Conservation (phyloP, 106 monocot genomes). For the Platanthera guangdongensis region DNA sequence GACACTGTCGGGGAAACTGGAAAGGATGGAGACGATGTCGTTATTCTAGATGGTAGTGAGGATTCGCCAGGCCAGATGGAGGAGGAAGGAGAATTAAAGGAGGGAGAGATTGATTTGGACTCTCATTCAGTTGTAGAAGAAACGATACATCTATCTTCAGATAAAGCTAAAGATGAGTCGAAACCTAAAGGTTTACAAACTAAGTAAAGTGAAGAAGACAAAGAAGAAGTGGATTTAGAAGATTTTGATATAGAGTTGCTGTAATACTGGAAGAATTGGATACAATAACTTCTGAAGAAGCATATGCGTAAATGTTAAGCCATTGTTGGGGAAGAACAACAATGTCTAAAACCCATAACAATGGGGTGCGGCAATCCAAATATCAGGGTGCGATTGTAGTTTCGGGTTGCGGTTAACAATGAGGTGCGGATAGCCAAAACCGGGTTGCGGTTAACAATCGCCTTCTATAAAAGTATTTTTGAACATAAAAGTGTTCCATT, state of each 20-base stretch:
- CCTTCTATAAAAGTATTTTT: too few relatives aligned
- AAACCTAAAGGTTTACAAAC: constrained; percentile 6
- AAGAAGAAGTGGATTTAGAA: constrained; percentile 30
- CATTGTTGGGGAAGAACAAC: not conserved
- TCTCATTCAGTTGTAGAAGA: constrained; percentile 13
- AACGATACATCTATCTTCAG: constrained; percentile 7
- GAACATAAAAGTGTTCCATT: too few relatives aligned
- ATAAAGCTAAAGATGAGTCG: constrained; percentile 17
- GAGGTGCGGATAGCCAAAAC: too few relatives aligned
- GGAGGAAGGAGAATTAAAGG: constrained; percentile 91
- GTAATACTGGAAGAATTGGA: constrained; percentile 75
- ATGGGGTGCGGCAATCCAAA: too few relatives aligned
- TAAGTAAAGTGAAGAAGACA: constrained; percentile 11
- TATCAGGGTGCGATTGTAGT: too few relatives aligned
- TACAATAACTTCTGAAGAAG: constrained; percentile 49
- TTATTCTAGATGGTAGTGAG: constrained; percentile 22
- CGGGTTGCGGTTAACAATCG: too few relatives aligned
- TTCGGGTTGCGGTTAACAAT: too few relatives aligned
- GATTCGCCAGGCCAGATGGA: constrained; percentile 16
- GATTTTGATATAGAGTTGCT: constrained; percentile 60
- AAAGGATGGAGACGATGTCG: constrained; percentile 17
- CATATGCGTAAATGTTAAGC: constrained; percentile 56
- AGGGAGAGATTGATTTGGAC: constrained; percentile 69
- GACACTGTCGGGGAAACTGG: not conserved
- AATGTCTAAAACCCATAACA: not conserved